Conservation (phyloP, 305 asterid species). For the Salvia sclarea region DNA sequence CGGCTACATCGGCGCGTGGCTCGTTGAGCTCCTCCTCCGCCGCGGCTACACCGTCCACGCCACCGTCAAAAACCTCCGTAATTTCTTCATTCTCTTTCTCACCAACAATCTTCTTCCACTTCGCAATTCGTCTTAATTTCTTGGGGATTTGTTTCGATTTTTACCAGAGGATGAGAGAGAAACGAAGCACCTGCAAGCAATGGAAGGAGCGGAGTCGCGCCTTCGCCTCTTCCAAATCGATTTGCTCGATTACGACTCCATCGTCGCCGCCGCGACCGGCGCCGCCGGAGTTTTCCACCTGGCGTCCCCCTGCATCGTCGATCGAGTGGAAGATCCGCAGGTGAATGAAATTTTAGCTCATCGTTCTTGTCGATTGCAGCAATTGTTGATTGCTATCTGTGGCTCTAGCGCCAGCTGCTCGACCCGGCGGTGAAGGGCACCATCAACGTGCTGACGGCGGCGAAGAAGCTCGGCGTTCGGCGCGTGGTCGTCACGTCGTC, state of each 20-base stretch:
- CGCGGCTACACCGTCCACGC: constrained; percentile 91
- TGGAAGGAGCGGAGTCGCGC: constrained; percentile 71
- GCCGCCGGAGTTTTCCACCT: constrained; percentile 77
- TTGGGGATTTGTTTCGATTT: not conserved
- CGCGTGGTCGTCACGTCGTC: constrained; percentile 94
- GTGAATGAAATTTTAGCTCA: constrained; percentile 39
- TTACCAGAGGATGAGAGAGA: constrained; percentile 67
- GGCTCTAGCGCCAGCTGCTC: constrained; percentile 52
- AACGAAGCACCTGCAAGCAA: constrained; percentile 69
- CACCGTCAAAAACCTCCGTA: constrained; percentile 75
- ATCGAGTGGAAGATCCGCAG: constrained; percentile 71
- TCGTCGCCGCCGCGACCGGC: constrained; percentile 60
- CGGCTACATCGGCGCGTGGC: constrained; percentile 80
- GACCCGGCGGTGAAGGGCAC: constrained; percentile 93
- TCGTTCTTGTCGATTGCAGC: not conserved
- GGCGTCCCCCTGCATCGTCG: constrained; percentile 78
- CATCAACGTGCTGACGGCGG: constrained; percentile 80
- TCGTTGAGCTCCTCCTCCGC: constrained; percentile 66
- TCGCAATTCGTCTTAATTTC: no score
- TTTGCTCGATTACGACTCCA: constrained; percentile 68
- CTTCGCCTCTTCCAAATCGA: constrained; percentile 78
- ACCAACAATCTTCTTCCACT: no score
- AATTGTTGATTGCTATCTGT: constrained; percentile 8
- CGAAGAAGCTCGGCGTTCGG: constrained; percentile 73
- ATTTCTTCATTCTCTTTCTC: constrained; percentile 5